Evolutionary conservation across 345 rosid species (phyloP).

Genomic region (Citrus australasica): DNA sequence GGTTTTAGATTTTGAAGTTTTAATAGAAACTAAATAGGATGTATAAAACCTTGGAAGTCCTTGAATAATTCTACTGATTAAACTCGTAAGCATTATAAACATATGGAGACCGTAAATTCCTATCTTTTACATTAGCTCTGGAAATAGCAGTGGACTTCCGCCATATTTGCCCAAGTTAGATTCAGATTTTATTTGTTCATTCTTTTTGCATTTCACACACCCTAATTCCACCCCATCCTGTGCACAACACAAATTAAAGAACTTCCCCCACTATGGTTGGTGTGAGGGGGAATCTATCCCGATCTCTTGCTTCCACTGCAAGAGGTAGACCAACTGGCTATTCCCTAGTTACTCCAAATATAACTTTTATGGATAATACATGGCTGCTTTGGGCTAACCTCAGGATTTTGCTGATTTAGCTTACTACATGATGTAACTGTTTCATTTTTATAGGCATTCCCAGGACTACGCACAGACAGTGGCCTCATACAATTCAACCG

Average conservation of each 20-base stretch:
- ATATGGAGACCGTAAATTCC: not conserved
- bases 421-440: not conserved
- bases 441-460: conserved; percentile 54
- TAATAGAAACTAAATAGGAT: not conserved
- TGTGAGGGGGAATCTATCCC: not conserved
- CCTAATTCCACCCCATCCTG: too few relatives aligned
- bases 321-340: not conserved
- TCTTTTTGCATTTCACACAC: too few relatives aligned
- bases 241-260: too few relatives aligned
- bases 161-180: not conserved
- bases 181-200: not conserved
- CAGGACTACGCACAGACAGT: conserved; percentile 80
- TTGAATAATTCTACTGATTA: not conserved
- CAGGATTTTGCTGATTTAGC: conserved; percentile 1
- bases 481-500: conserved; percentile 90
- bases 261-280: not conserved
- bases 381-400: not conserved
- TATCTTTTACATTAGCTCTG: conserved; percentile 2
- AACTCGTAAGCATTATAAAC: not conserved
- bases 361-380: not conserved
- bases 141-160: not conserved
- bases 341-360: not conserved
- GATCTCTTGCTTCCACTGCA: not conserved
- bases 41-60: not conserved
- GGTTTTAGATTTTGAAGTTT: not conserved